These are phyloP conservation scores for Halophytophthora polymorphica DNA, from an alignment of 352 stramenopile species.

Conservation along the genomic window DNA sequence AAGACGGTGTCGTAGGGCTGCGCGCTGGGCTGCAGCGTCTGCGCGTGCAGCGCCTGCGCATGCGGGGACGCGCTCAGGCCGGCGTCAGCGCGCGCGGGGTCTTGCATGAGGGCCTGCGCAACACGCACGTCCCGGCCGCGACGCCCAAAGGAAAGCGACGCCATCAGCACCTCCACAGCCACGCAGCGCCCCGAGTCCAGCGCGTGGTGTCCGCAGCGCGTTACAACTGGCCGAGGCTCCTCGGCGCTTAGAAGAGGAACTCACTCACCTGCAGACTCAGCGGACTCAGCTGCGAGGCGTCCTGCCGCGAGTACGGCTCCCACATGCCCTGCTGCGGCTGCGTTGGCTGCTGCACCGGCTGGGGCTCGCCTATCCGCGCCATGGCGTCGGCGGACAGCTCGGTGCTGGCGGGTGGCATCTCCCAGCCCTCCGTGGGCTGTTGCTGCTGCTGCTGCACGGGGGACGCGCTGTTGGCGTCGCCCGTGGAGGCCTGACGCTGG, in stretches of 20 bases:
- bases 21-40: conserved; percentile 15
- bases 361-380: conserved; percentile 27
- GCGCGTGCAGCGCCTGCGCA: conserved; percentile 23
- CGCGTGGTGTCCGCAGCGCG: conserved; percentile 10
- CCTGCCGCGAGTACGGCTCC: conserved; percentile 38
- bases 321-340: conserved; percentile 34
- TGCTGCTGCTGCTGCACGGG: conserved; percentile 32
- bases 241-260: conserved; percentile 39
- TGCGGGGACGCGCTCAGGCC: conserved; percentile 12
- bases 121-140: not conserved
- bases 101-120: conserved; percentile 35
- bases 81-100: no score
- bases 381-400: conserved; percentile 24
- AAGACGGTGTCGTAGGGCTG: conserved; percentile 28
- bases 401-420: conserved; percentile 17
- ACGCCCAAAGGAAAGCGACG: not conserved
- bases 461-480: conserved; percentile 17
- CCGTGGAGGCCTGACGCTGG: conserved; percentile 25
- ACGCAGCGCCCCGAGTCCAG: conserved; percentile 4
- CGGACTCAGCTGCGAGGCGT: conserved; percentile 38
- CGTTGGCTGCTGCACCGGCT: conserved; percentile 20
- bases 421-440: conserved; percentile 12
- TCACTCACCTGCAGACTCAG: conserved; percentile 52
- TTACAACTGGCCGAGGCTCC: conserved; percentile 6
- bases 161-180: conserved; percentile 27